phyloP scores from a whole-genome alignment of 2,329 filamentous ascomycete genomes.

The Ophiostoma sp. region DNA sequence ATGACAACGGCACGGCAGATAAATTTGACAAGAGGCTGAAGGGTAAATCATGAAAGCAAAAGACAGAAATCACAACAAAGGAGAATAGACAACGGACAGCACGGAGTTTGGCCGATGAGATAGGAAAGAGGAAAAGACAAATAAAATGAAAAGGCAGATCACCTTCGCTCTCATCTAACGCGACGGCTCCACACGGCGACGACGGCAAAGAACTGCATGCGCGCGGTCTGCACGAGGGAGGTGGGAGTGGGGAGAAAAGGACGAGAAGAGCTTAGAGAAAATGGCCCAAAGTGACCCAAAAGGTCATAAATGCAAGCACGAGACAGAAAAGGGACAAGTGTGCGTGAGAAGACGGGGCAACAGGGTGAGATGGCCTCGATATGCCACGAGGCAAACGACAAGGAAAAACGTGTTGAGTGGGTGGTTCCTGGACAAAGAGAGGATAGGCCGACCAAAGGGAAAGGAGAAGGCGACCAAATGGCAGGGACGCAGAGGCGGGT shows the following conservation, averaged over 20 bases:
- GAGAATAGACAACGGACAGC: background rate
- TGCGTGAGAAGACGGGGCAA: background rate
- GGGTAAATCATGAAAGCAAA: background rate
- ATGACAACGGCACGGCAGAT: background rate
- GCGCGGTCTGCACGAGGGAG: background rate
- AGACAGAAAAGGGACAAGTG: background rate
- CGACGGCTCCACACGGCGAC: background rate
- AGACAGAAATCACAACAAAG: background rate
- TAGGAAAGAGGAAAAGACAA: constrained; percentile 6
- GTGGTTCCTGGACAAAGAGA: background rate
- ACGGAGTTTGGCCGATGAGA: background rate
- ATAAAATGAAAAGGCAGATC: constrained; percentile 1
- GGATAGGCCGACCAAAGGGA: background rate
- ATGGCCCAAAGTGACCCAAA: background rate
- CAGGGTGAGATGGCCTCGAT: constrained; percentile 4
- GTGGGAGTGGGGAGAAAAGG: background rate
- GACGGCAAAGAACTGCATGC: background rate
- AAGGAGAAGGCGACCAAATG: background rate
- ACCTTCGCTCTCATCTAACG: background rate
- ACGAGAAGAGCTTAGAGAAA: background rate
- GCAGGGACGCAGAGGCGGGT: background rate
- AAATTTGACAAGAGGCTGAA: background rate
- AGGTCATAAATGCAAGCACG: constrained; percentile 4
- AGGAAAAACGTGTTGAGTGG: background rate
- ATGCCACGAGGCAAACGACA: constrained; percentile 11